Base-by-base conservation (phyloP, 441 rosid species). In the Erodium texanum region DNA sequence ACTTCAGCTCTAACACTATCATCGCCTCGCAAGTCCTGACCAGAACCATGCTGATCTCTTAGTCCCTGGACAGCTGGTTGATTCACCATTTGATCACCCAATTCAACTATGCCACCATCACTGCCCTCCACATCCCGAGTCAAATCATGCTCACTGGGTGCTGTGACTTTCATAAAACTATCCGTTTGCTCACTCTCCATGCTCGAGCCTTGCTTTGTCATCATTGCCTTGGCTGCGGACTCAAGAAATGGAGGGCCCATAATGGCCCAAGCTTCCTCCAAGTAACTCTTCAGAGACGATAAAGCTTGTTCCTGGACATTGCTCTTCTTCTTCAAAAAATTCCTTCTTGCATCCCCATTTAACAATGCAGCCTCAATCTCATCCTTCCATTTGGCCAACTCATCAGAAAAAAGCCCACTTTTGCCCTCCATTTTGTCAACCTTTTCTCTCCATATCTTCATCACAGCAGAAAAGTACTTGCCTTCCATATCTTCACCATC, bases 381-480 rank as follows among this genome's bases (percentile, higher is more conserved):
- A 9, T 70, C 74, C 22, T 68, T 68, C 71, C 74, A 62, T 20
- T 71, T 62, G 52, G 22, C 24, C 74, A 86, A 34, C 65, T 78
- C 80, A 18, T 64, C 77, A 32, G 81, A 73, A 7, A 79, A 69
- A 73, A 84, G 62, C 76, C 74, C 79, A 16, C 80, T 69, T 70
- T 61, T 70, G 61, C 16, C 41, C 65, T 74, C 73, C 78, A 84
- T 61, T 14, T 15, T 68, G 69, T 4, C 64, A 23, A 86, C 62
- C 64, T 78, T 77, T 3, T 64, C 78, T 58, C 76, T 73, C 90
- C 84, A 86, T 20, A 81, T 71, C 69, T 75, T 72, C 70, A 71
- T 56, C 54, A 80, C 75, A 34, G 83, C 82, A 18, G 71, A 77
- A 6, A 70, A 70, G 58, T 67, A 82, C 76, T 8, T 41, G 24